Conservation (phyloP, 164 flowering plant genomes). For the Vitis rotundifolia region DNA sequence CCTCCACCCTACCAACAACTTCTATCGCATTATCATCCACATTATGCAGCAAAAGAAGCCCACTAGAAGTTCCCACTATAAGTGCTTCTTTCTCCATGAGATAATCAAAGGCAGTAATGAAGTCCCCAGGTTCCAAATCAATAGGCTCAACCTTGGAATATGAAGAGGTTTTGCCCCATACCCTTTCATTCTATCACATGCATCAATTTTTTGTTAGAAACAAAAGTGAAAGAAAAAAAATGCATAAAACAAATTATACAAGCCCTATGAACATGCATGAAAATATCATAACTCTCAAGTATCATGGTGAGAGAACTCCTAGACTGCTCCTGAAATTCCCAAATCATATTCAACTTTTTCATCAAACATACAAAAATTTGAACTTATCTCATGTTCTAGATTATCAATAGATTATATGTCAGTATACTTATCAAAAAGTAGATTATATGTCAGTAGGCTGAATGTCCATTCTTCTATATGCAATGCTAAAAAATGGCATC, state of each 20-base stretch:
- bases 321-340: not conserved
- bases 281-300: too few species aligned
- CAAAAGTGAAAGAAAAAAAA: not conserved
- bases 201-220: not conserved
- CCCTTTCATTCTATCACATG: slow-evolving; percentile 42
- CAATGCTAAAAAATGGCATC: too few species aligned
- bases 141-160: slow-evolving; percentile 38
- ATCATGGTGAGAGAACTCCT: not conserved
- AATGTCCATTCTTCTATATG: too few species aligned
- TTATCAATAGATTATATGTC: too few species aligned
- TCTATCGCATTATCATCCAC: slow-evolving; percentile 61
- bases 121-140: slow-evolving; percentile 76
- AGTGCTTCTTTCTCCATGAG: slow-evolving; percentile 94
- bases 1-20: slow-evolving; percentile 88
- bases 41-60: slow-evolving; percentile 56
- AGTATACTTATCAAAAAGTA: not conserved
- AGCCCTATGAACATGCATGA: too few species aligned
- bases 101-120: slow-evolving; percentile 67
- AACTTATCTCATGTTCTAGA: not conserved
- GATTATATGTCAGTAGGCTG: not conserved
- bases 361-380: not conserved
- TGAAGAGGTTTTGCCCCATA: slow-evolving; percentile 22
- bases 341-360: not conserved
- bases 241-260: too few species aligned
- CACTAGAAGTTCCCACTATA: slow-evolving; percentile 69